Conservation (phyloP, 192 early-diverging fungal genomes). For the Ambispora gerdemannii region DNA sequence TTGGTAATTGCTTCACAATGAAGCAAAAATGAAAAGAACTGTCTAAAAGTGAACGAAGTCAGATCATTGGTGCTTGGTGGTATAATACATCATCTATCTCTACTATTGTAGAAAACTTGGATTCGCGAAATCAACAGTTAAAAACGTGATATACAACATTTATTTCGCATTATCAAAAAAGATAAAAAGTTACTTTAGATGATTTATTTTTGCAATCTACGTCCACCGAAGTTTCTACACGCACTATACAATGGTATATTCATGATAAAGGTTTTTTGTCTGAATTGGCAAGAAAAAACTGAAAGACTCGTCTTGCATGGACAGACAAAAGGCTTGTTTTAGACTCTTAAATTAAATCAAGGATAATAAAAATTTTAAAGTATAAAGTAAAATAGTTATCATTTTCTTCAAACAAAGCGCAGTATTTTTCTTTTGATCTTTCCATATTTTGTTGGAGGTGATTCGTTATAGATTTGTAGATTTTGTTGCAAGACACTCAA, state of each 20-base stretch:
- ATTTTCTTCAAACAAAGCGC: too few species aligned
- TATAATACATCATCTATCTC: neutral
- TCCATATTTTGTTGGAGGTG: too few species aligned
- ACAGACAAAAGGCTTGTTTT: neutral
- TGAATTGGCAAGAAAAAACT: neutral
- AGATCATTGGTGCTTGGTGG: neutral
- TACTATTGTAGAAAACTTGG: neutral
- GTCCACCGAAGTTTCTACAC: neutral
- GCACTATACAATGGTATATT: neutral
- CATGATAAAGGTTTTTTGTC: slow-evolving; percentile 9
- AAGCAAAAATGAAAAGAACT: too few species aligned
- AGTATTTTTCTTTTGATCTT: too few species aligned
- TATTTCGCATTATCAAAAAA: neutral
- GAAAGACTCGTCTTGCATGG: neutral
- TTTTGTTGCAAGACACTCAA: too few species aligned
- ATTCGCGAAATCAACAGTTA: neutral
- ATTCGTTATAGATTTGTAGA: too few species aligned
- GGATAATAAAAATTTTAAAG: too few species aligned
- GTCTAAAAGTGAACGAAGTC: neutral
- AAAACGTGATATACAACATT: neutral
- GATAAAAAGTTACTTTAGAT: neutral
- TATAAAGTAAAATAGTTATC: too few species aligned
- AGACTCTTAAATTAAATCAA: neutral
- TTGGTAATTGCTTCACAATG: too few species aligned
- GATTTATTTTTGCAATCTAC: neutral